Percentiles rank a stretch among this genome's conserved stretches.
Evolutionary conservation across 345 rosid species (phyloP).

Genomic region (Lepidium didymum): DNA sequence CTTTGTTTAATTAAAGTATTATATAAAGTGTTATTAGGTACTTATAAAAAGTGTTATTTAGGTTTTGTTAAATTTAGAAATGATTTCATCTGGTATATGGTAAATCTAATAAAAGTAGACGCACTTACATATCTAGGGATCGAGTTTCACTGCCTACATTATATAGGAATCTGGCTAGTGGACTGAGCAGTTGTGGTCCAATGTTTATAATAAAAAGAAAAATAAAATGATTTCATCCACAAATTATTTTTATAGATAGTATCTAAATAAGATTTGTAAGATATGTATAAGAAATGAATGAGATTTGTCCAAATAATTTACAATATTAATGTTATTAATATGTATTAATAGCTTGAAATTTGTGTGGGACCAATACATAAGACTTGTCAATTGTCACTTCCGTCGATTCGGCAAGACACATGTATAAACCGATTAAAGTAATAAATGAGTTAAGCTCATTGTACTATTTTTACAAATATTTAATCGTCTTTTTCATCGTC

Average conservation of each 20-base stretch:
- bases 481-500: constrained; percentile 11
- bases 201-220: too few species aligned
- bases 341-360: not conserved
- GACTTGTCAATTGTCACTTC: too few species aligned
- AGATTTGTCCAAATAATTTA: not conserved
- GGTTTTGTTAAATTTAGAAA: not conserved
- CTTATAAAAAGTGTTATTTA: not conserved
- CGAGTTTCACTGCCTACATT: too few species aligned
- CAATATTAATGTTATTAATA: not conserved
- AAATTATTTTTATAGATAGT: not conserved
- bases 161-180: too few species aligned
- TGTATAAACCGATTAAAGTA: not conserved
- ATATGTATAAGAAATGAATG: not conserved
- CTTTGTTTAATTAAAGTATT: not conserved
- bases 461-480: not conserved
- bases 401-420: too few species aligned
- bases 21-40: not conserved
- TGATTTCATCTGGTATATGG: too few species aligned
- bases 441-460: not conserved
- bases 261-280: not conserved
- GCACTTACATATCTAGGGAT: too few species aligned
- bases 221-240: not conserved
- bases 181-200: too few species aligned
- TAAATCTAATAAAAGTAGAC: too few species aligned
- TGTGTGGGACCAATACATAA: not conserved